Evolutionary conservation across 2,329 filamentous ascomycete genomes (phyloP).

Genomic region (Fusarium haematococcum): DNA sequence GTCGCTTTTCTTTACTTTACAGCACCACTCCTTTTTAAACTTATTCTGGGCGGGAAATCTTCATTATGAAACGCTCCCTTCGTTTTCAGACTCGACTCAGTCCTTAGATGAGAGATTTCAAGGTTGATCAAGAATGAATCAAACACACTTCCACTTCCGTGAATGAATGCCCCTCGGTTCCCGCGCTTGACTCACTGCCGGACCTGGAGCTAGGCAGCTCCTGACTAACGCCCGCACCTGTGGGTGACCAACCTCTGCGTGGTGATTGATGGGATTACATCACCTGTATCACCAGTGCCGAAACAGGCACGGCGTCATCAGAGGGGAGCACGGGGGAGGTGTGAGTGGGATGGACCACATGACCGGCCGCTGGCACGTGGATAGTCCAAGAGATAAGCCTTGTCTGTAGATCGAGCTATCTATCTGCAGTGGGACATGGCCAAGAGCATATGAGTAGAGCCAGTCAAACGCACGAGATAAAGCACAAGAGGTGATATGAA

Average conservation of each 20-base stretch:
- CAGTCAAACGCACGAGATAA: background rate
- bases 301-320: slow-evolving; percentile 33
- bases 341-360: slow-evolving; percentile 36
- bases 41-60: slow-evolving; percentile 8
- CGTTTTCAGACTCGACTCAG: slow-evolving; percentile 10
- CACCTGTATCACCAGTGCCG: slow-evolving; percentile 28
- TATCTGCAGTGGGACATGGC: slow-evolving; percentile 3
- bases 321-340: slow-evolving; percentile 7
- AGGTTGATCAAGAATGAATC: background rate
- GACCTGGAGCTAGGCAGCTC: background rate
- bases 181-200: slow-evolving; percentile 5
- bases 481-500: background rate
- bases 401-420: slow-evolving; percentile 5
- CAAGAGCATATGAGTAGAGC: background rate
- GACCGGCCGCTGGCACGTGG: slow-evolving; percentile 34
- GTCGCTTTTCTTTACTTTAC: slow-evolving; percentile 11
- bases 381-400: slow-evolving; percentile 19
- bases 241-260: background rate
- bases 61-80: slow-evolving; percentile 17
- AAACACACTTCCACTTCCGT: too few relatives aligned
- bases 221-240: background rate
- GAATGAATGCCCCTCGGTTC: background rate
- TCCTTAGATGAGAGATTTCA: slow-evolving; percentile 2
- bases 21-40: slow-evolving; percentile 28
- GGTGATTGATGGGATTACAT: slow-evolving; percentile 35